A percentile compares a stretch with the other conserved stretches of the same genome.
Evolutionary conservation across 202 grass and related monocot species (phyloP).

Genomic region (Brachypodium distachyon): DNA sequence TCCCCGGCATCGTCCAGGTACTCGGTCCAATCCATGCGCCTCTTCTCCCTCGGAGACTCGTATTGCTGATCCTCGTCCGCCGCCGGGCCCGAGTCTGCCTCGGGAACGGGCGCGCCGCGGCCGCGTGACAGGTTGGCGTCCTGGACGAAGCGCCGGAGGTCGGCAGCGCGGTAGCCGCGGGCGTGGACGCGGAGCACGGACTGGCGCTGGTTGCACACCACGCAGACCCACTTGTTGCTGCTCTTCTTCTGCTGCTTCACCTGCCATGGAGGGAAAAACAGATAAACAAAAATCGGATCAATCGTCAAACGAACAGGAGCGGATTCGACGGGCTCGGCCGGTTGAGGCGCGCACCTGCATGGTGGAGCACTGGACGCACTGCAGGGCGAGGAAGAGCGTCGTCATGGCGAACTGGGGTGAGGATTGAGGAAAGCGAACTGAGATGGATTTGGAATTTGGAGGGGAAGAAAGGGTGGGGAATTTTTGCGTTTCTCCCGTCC

Average conservation of each 20-base stretch:
- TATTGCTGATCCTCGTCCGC: not conserved
- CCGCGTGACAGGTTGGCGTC: slow-evolving; percentile 61
- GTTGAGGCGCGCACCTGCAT: slow-evolving; percentile 44
- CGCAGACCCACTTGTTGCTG: slow-evolving; percentile 75
- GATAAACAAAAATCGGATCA: not conserved
- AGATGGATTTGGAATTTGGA: slow-evolving; percentile 1
- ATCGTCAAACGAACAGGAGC: not conserved
- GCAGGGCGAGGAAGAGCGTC: slow-evolving; percentile 65
- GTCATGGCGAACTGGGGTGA: slow-evolving; percentile 29
- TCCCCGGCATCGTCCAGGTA: slow-evolving; percentile 43
- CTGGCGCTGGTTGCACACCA: slow-evolving; percentile 80
- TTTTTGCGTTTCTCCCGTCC: not conserved
- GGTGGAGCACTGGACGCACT: slow-evolving; percentile 68
- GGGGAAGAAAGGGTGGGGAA: not conserved
- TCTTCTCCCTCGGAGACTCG: slow-evolving; percentile 24
- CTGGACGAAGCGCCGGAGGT: slow-evolving; percentile 79
- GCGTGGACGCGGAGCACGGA: slow-evolving; percentile 55
- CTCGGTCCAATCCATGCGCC: slow-evolving; percentile 62
- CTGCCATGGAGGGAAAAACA: slow-evolving; percentile 9
- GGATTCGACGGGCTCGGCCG: not conserved
- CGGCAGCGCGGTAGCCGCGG: slow-evolving; percentile 49
- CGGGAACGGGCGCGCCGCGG: slow-evolving; percentile 6
- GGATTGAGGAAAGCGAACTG: not conserved
- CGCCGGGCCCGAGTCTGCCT: not conserved
- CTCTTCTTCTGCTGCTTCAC: slow-evolving; percentile 92